phyloP scores from a whole-genome alignment of 2,329 filamentous ascomycete species.

The Diaporthe sp. region DNA sequence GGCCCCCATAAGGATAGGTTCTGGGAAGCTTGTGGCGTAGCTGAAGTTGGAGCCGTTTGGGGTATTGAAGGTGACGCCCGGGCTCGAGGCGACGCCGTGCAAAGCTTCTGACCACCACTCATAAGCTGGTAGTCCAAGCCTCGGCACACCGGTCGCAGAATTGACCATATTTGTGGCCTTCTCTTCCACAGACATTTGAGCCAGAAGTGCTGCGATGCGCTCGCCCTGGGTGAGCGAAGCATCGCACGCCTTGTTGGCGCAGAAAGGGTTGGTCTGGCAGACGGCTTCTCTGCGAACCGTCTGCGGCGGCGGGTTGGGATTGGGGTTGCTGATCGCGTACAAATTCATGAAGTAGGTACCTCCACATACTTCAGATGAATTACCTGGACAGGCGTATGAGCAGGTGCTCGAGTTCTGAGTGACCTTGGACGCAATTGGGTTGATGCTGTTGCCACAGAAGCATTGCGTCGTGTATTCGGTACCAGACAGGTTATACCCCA shows the following conservation, averaged over 20 bases:
- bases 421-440: background rate
- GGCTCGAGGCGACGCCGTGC: conserved; percentile 42
- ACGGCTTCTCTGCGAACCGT: background rate
- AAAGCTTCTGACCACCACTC: conserved; percentile 41
- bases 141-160: background rate
- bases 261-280: conserved; percentile 8
- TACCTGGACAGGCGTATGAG: background rate
- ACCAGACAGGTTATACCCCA: background rate
- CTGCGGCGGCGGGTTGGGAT: background rate
- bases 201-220: background rate
- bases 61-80: conserved; percentile 39
- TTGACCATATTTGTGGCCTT: background rate
- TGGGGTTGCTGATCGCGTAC: background rate
- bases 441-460: conserved; percentile 6
- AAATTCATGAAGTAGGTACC: background rate
- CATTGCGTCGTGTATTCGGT: background rate
- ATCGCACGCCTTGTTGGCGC: conserved; percentile 2
- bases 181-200: background rate
- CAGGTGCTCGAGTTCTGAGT: conserved; percentile 3
- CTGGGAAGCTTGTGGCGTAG: background rate
- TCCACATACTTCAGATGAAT: background rate
- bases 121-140: background rate
- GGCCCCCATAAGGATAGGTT: background rate
- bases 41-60: background rate
- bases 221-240: background rate